Evolutionary conservation across 192 early-diverging fungal genomes (phyloP).

Genomic region (Gonapodya prolifera): DNA sequence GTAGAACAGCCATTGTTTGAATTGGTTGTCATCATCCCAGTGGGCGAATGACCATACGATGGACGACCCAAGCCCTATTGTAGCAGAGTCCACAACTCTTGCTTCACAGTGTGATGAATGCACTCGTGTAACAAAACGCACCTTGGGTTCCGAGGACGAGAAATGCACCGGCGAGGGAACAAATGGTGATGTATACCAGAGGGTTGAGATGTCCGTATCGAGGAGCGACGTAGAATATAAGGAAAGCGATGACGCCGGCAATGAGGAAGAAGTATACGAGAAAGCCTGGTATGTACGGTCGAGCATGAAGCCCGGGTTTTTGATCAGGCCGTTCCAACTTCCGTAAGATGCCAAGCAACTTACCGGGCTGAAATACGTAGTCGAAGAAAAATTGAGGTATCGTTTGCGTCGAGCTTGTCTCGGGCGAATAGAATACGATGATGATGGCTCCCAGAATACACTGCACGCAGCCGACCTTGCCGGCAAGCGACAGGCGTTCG

Average conservation of each 20-base stretch:
- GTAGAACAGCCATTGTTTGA: slow-evolving; percentile 56
- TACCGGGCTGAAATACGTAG: slow-evolving; percentile 45
- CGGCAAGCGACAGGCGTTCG: neutral
- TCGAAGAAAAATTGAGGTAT: slow-evolving; percentile 22
- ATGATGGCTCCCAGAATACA: slow-evolving; percentile 42
- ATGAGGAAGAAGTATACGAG: slow-evolving; percentile 35
- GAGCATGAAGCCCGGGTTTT: neutral
- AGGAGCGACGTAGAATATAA: slow-evolving; percentile 43
- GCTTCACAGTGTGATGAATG: slow-evolving; percentile 7
- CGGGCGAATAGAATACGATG: slow-evolving; percentile 36
- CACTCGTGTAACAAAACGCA: neutral
- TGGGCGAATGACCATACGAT: slow-evolving; percentile 40
- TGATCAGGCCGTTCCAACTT: neutral
- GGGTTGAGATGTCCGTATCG: slow-evolving; percentile 43
- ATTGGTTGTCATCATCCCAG: slow-evolving; percentile 35
- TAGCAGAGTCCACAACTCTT: neutral
- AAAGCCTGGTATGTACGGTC: slow-evolving; percentile 18
- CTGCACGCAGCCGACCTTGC: neutral
- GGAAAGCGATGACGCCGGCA: slow-evolving; percentile 17
- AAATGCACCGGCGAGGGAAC: slow-evolving; percentile 48
- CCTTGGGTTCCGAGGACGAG: slow-evolving; percentile 54
- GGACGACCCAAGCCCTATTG: slow-evolving; percentile 44
- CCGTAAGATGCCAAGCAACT: neutral
- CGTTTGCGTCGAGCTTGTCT: slow-evolving; percentile 21
- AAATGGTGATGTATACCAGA: slow-evolving; percentile 36